phyloP scores from a whole-genome alignment of 257 asterid genomes.

The Solanum dulcamara region DNA sequence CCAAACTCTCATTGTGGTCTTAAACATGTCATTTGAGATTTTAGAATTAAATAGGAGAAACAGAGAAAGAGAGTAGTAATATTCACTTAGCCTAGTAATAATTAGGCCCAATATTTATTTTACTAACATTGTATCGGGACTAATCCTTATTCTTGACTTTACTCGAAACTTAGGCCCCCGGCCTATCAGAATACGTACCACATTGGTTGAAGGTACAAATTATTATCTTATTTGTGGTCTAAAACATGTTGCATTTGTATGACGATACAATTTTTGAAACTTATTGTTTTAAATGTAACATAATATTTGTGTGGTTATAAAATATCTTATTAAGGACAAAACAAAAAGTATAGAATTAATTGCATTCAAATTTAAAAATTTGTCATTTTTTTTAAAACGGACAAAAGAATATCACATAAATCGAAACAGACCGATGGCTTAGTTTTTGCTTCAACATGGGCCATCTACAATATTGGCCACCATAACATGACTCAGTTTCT shows the following conservation, averaged over 20 bases:
- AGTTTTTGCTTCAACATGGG: neutral
- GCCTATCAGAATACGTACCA: too few relatives aligned
- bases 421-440: fast-evolving
- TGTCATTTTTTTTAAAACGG: neutral
- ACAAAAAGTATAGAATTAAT: neutral
- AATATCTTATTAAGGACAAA: neutral
- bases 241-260: neutral
- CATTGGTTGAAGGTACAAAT: too few relatives aligned
- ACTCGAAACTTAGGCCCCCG: too few relatives aligned
- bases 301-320: neutral
- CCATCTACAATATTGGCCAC: neutral
- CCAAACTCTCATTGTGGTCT: too few relatives aligned
- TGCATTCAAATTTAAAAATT: neutral
- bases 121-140: too few relatives aligned
- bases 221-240: neutral
- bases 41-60: too few relatives aligned
- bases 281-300: neutral
- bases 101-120: too few relatives aligned
- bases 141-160: too few relatives aligned
- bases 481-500: neutral
- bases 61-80: too few relatives aligned
- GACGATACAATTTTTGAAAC: neutral
- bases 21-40: too few relatives aligned
- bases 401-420: neutral
- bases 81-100: too few relatives aligned